Evolutionary conservation across 1,284 basidiomycete genomes (phyloP).

Genomic region (Irpex sp.): DNA sequence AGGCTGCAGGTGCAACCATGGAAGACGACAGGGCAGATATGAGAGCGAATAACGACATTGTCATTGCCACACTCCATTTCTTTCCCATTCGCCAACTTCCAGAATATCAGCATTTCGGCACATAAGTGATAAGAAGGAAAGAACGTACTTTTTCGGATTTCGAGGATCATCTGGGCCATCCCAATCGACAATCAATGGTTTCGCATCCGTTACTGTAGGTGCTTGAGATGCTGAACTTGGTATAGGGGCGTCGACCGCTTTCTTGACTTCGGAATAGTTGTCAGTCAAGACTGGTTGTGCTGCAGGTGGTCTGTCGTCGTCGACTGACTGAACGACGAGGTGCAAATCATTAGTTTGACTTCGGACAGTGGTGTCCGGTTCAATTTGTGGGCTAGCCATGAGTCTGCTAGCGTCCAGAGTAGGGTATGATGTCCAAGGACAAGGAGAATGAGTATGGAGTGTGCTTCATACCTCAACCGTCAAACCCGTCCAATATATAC

Average conservation of each 20-base stretch:
- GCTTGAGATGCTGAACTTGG: not conserved
- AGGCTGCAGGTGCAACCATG: conserved; percentile 60
- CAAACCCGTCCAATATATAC: not conserved
- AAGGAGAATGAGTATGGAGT: not conserved
- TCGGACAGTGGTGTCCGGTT: not conserved
- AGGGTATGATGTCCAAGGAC: not conserved
- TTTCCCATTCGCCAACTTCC: conserved; percentile 3
- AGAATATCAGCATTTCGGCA: not conserved
- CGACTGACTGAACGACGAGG: not conserved
- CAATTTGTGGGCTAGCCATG: not conserved
- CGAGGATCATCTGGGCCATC: conserved; percentile 29
- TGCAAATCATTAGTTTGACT: not conserved
- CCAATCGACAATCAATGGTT: conserved; percentile 25
- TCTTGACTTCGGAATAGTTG: not conserved
- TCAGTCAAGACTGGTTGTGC: not conserved
- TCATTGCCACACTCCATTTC: conserved; percentile 54
- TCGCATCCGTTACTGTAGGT: not conserved
- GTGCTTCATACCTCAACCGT: not conserved
- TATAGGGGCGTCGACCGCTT: not conserved
- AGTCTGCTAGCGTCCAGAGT: not conserved
- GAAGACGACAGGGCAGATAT: conserved; percentile 57
- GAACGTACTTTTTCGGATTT: conserved; percentile 31
- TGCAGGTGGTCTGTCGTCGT: not conserved
- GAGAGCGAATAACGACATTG: conserved; percentile 56
- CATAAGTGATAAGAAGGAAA: not conserved